Evolutionary conservation across 169 alveolate genomes (phyloP).

Genomic region (Cryptosporidium ryanae): DNA sequence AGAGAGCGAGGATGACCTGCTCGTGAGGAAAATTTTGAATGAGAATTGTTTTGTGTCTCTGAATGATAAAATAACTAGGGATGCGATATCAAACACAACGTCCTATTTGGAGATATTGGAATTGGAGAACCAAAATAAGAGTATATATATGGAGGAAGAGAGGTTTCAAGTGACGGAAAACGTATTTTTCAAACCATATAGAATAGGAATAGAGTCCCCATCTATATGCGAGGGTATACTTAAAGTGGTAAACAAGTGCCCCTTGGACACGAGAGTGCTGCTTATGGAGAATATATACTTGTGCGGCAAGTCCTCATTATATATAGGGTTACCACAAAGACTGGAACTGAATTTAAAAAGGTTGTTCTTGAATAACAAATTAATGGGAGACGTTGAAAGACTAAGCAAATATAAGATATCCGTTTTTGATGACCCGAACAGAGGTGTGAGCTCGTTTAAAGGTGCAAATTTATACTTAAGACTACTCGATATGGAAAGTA

Average conservation of each 20-base stretch:
- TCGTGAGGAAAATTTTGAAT: conserved; percentile 21
- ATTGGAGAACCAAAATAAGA: conserved; percentile 1
- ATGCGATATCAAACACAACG: conserved; percentile 40
- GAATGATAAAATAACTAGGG: conserved; percentile 24
- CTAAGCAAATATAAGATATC: conserved; percentile 42
- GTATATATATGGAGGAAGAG: conserved; percentile 55
- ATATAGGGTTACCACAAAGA: conserved; percentile 65
- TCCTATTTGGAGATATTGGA: conserved; percentile 26
- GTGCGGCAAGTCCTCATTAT: conserved; percentile 45
- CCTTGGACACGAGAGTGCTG: conserved; percentile 40
- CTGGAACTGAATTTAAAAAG: conserved; percentile 33
- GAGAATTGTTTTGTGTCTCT: conserved; percentile 69
- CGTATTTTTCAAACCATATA: conserved; percentile 50
- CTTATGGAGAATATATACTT: conserved; percentile 53
- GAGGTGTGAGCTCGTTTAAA: conserved; percentile 43
- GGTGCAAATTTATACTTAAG: conserved; percentile 52
- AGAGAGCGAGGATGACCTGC: conserved; percentile 38
- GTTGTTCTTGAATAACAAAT: conserved; percentile 20
- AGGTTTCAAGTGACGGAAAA: conserved; percentile 70
- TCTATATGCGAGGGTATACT: conserved; percentile 66
- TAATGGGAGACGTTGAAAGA: conserved; percentile 49
- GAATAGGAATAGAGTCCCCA: conserved; percentile 52
- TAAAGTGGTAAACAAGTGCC: conserved; percentile 53
- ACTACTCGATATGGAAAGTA: neutral
- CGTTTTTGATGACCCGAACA: conserved; percentile 54